Conservation (phyloP, 2,329 filamentous ascomycete species). For the Talaromyces sp. region DNA sequence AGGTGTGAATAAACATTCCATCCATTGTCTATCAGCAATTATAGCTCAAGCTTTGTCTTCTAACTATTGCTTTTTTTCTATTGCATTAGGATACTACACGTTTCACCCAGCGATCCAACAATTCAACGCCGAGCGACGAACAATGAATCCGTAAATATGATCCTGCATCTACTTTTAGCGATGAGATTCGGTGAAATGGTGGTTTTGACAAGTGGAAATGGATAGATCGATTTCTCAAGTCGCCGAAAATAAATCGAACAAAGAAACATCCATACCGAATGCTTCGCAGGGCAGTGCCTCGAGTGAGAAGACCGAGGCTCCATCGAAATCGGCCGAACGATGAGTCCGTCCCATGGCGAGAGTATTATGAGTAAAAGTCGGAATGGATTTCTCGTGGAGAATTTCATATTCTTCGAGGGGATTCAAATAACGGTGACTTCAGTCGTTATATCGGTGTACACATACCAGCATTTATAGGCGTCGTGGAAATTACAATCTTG, state of each 20-base stretch:
- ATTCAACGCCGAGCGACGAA: conserved; percentile 32
- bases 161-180: neutral
- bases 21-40: conserved; percentile 4
- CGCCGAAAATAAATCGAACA: neutral
- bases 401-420: neutral
- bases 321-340: neutral
- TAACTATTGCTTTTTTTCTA: conserved; percentile 7
- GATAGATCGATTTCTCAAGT: neutral
- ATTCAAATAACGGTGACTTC: neutral
- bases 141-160: conserved; percentile 15
- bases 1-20: conserved; percentile 26
- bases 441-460: neutral
- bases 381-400: neutral
- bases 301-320: neutral
- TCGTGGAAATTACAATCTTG: neutral
- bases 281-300: neutral
- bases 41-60: neutral
- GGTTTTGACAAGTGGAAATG: neutral
- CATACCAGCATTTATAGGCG: neutral
- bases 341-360: neutral
- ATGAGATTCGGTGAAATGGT: neutral
- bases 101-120: conserved; percentile 43
- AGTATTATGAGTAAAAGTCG: neutral
- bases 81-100: conserved; percentile 39
- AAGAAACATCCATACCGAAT: neutral